Base-by-base conservation (phyloP, 1,284 basidiomycete genomes). In the Naganishia sp. region DNA sequence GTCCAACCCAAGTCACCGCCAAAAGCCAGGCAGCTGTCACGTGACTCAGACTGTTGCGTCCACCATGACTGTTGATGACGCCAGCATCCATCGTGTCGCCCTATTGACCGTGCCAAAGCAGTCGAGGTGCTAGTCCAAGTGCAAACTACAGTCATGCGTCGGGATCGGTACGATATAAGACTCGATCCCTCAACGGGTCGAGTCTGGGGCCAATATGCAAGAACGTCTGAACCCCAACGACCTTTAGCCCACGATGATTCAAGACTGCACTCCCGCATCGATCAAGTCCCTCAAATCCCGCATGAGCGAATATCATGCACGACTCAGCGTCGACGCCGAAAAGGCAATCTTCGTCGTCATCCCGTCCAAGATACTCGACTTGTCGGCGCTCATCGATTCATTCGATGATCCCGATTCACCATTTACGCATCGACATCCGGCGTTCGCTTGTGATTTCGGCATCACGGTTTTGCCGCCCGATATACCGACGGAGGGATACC, bases 351-450 rank as follows among this genome's bases (percentile, higher is more conserved):
- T 66, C n/a, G 56, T 60, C n/a, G 23, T 10, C 21, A 28, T 66
- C n/a, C 65, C 65, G 18, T 51, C 49, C 10, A 66, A 66, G 41
- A 60, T 66, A 28, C 56, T 66, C 35, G 57, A 54, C 31, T 42
- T 66, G 25, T 50, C 46, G 15, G 32, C 43, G 39, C 46, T 49
- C 10, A 60, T 66, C 50, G 65, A 58, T 0, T 45, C 56, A 10
- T 66, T 66, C 57, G 47, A 52, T 11, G 17, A 21, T 5, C 6
- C n/a, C 35, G 41, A 35, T 32, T 66, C 65, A 21, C 56, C 65
- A 11, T 66, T 66, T 41, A 41, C 52, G 9, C 32, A 49, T 15
- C 52, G 39, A 15, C 57, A 66, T 42, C 45, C 65, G 4, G 21
- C 47, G 3, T 53, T 56, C 42, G 23, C 41, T 3, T 47, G 53